Base-by-base conservation (phyloP, 495 filamentous ascomycete genomes). In the Xylaria flabelliformis region DNA sequence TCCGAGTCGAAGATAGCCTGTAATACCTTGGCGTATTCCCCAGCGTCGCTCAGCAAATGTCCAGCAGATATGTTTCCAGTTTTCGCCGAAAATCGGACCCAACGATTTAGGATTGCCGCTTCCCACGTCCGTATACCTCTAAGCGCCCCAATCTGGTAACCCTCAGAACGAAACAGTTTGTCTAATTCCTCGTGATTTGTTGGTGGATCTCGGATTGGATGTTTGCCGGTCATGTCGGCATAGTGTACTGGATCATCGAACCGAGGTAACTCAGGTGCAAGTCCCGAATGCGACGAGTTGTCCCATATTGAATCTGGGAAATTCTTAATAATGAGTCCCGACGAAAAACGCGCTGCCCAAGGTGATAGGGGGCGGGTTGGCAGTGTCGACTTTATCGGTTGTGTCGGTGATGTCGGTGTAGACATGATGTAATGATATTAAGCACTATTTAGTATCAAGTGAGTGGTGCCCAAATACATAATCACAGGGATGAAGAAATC, bases 221-320 rank as follows among this genome's bases (percentile, higher is more conserved):
- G 26, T 39, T 61, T 61, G 34, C 34, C 29, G 34, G 29, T 19
- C 36, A 19, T 55, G 29, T 67, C 65, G 12, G 51, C 32, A 44
- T 67, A 67, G n/a, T 36, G 21, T 15, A 67, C 29, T 44, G 65
- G 48, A 29, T 67, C 50, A 56, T 67, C 12, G 9, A 67, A 26
- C n/a, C 65, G 48, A 32, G 65, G 65, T 1, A 39, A 17, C 36
- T 67, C 65, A 29, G 65, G 65, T 17, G 65, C 65, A 29, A 41
- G 21, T 44, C 50, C 48, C 2, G 65, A 51, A 56, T 67, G 65
- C 12, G 0, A 4, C 3, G 21, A 29, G 17, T 67, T 56, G 19
- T 67, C 44, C 65, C 65, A 67, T 42, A 13, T 21, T 6, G 41
- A 41, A 8, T 8, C 10, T 19, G 48, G 17, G 1, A 17, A 4